Base-by-base conservation (phyloP, 2,329 filamentous ascomycete species). In the Fusarium newnesense region DNA sequence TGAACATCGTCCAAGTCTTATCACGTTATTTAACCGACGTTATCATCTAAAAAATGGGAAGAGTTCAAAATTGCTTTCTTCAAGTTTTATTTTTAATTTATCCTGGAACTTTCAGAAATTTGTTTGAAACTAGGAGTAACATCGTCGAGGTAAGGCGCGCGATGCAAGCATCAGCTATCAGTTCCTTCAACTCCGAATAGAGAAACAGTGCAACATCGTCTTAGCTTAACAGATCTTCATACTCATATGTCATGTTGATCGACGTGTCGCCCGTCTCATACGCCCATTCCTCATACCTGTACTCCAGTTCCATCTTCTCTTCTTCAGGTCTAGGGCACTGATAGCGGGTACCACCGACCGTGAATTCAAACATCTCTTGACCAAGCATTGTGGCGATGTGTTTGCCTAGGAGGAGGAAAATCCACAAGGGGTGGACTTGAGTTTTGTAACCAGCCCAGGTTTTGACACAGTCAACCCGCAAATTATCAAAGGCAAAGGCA, bases 1-100 rank as follows among this genome's bases (percentile, higher is more conserved):
- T 16, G 1, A 28, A 21, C 3, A 9, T 2, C 15, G 10, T 54
- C 1, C 2, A 28, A 0, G 7, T 39, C 24, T 11, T 37, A 2
- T 28, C 24, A 26, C 10, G 13, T 9, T n/a, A 12, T 16, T 16
- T 28, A 19, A 5, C 3, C 26, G 6, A 15, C 11, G 5, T 13
- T 1, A 19, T 36, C 2, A 9, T 19, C 15, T 9, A 28, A 3
- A 19, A 18, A 18, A 19, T 8, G 7, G 2, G 21, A 32, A 12
- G 11, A 19, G 11, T 9, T 5, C 19, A 8, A 8, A 2, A 42
- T 42, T 8, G 2, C 4, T 19, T 16, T 16, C 9, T 12, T 2
- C 7, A 11, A 0, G 7, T 30, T 6, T 18, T 18, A 9, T 54
- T 28, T 7, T 18, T 4, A 7, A 7, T 11, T 5, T 54, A 30